Base-by-base conservation (phyloP, 306 rosid species). In the Cucurbita moschata region DNA sequence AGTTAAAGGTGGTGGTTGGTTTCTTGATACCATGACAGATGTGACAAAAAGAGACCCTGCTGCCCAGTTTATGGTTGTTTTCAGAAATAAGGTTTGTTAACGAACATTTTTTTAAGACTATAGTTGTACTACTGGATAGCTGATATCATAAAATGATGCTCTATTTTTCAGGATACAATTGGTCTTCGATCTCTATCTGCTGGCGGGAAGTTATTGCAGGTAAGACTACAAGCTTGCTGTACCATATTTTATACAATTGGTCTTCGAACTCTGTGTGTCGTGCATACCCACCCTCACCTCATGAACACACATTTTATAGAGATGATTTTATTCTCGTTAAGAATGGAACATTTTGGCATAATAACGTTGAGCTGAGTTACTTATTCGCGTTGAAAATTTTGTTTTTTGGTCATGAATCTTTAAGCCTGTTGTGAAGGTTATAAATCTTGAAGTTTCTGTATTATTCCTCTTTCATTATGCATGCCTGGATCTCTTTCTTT, bases 121-220 rank as follows among this genome's bases (percentile, higher is more conserved):
- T 75, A 68, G 58, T 73, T 77, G 68, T 79, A 73, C 42, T 79
- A 73, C 77, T 73, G 74, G 73, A 55, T 82, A 61, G 72, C 76
- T 86, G 81, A 75, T 79, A 71, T 53, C 71, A 69, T 67, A 76
- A 47, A 46, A 57, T 79, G 72, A 57, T 59, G 78, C 58, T 76
- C 58, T 63, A 70, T 83, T 76, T 79, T 89, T 37, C 78, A 91
- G 99, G 97, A 95, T 73, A 85, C 89, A 57, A 89, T 91, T 84
- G 99, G 99, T 61, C 78, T 95, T 81, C 88, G 99, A 75, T 95
- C 99, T 64, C 87, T 95, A 83, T 89, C 96, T 77, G 89, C 99
- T 56, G 99, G 99, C 74, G 99, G 99, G 56, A 95, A 89, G 83
- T 84, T 95, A 76, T 77, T 95, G 87, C 97, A 95, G 99, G 99